These are phyloP conservation scores for Saxophila tyrrhenica DNA, from an alignment of 495 filamentous ascomycete genomes.

Conservation along the genomic window DNA sequence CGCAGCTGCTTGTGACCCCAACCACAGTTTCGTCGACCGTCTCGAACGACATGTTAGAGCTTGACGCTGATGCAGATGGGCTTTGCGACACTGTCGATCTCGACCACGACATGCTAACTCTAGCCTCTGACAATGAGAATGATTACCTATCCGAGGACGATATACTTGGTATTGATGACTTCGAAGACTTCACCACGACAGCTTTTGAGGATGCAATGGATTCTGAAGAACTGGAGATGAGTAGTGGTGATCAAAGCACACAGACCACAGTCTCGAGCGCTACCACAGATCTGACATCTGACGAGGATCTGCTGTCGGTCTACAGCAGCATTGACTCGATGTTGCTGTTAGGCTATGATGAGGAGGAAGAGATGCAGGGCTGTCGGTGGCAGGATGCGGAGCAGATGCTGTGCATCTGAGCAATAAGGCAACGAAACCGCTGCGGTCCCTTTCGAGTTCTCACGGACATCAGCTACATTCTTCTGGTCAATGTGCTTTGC, in stretches of 20 bases:
- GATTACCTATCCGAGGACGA: background rate
- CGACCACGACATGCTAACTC: too few species aligned
- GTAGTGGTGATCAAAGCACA: background rate
- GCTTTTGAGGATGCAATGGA: background rate
- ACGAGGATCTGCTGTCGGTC: slow-evolving; percentile 4
- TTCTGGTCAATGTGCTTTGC: too few species aligned
- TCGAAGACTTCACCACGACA: background rate
- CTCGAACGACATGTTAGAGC: background rate
- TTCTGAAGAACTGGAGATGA: too few species aligned
- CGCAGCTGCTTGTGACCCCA: background rate
- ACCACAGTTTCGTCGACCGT: background rate
- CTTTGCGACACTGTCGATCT: too few species aligned
- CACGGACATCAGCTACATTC: too few species aligned
- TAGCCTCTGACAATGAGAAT: background rate
- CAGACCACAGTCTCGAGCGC: background rate
- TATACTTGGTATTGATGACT: background rate
- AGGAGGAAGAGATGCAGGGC: background rate
- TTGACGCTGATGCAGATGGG: background rate
- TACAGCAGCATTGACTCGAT: background rate
- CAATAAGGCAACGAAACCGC: too few species aligned
- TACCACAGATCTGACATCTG: background rate
- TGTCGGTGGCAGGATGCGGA: background rate
- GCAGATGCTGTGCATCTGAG: background rate
- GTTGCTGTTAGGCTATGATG: background rate
- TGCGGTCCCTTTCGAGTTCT: too few species aligned